Conservation (phyloP, 192 early-diverging fungal genomes). For the Globomyces pollinis-pini region DNA sequence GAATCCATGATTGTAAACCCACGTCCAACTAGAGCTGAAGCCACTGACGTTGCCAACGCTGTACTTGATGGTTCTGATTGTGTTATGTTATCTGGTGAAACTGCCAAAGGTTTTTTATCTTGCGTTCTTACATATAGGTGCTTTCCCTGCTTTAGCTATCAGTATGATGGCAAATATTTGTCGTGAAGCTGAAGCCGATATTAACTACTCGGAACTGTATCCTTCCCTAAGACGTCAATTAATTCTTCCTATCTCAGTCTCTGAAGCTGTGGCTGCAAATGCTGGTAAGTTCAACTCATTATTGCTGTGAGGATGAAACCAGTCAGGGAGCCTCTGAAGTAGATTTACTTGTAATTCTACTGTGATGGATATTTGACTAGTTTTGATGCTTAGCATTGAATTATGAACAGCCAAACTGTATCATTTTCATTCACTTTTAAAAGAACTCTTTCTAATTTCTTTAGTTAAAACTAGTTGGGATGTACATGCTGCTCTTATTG, state of each 20-base stretch:
- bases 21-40: constrained; percentile 97
- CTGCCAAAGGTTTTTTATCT: too few species aligned
- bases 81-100: constrained; percentile 98
- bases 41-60: constrained; percentile 97
- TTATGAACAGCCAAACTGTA: background rate
- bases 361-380: background rate
- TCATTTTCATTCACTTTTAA: background rate
- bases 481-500: constrained; percentile 74
- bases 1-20: constrained; percentile 72
- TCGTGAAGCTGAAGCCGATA: constrained; percentile 83
- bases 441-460: too few species aligned
- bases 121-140: too few species aligned
- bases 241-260: constrained; percentile 65
- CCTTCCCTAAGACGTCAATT: constrained; percentile 76
- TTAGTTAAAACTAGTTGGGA: constrained; percentile 37
- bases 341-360: background rate
- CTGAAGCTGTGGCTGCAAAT: constrained; percentile 87
- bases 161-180: constrained; percentile 92
- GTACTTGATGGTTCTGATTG: constrained; percentile 96
- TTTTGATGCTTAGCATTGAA: background rate
- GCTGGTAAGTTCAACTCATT: constrained; percentile 49
- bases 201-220: constrained; percentile 91
- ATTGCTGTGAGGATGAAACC: constrained; percentile 5
- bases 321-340: constrained; percentile 18
- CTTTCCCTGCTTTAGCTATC: constrained; percentile 84